Percentiles rank a stretch among this genome's conserved stretches.
These are phyloP conservation scores for Halophytophthora polymorphica DNA, from an alignment of 352 stramenopile species.

Conservation along the genomic window DNA sequence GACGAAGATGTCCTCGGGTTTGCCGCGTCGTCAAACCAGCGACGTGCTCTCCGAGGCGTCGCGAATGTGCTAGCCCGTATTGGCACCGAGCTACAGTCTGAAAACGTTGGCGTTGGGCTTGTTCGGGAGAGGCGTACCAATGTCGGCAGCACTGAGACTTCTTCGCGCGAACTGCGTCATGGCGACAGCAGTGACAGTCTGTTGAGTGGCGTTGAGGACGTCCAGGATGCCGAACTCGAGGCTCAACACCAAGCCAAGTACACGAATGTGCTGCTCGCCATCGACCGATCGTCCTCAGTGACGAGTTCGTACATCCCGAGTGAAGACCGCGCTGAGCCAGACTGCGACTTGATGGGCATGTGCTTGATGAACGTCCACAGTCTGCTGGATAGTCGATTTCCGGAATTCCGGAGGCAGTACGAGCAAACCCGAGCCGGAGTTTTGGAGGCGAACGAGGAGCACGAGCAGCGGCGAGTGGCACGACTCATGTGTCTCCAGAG, in stretches of 20 bases:
- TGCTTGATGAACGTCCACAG: constrained; percentile 70
- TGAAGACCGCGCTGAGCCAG: constrained; percentile 6
- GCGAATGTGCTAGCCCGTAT: constrained; percentile 20
- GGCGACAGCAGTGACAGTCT: constrained; percentile 15
- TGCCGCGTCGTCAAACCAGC: constrained; percentile 8
- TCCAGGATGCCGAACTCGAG: background rate
- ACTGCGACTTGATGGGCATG: constrained; percentile 47
- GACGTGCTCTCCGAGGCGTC: constrained; percentile 9
- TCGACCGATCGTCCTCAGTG: constrained; percentile 13
- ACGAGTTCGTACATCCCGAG: constrained; percentile 24
- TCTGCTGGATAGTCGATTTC: constrained; percentile 38
- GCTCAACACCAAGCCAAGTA: constrained; percentile 21
- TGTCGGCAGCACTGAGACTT: background rate
- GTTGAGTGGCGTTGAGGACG: constrained; percentile 1
- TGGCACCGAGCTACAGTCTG: too few species aligned
- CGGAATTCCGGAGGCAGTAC: constrained; percentile 24
- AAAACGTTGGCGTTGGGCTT: constrained; percentile 15
- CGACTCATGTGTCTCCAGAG: constrained; percentile 33
- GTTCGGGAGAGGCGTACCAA: constrained; percentile 5
- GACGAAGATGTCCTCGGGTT: constrained; percentile 9
- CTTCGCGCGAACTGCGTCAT: constrained; percentile 4
- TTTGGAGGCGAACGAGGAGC: constrained; percentile 7
- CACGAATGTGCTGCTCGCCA: constrained; percentile 14
- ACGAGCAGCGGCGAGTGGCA: background rate
- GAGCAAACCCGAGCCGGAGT: constrained; percentile 2